phyloP scores from a whole-genome alignment of 2,329 filamentous ascomycete genomes.

The Pleomassaria siparia region DNA sequence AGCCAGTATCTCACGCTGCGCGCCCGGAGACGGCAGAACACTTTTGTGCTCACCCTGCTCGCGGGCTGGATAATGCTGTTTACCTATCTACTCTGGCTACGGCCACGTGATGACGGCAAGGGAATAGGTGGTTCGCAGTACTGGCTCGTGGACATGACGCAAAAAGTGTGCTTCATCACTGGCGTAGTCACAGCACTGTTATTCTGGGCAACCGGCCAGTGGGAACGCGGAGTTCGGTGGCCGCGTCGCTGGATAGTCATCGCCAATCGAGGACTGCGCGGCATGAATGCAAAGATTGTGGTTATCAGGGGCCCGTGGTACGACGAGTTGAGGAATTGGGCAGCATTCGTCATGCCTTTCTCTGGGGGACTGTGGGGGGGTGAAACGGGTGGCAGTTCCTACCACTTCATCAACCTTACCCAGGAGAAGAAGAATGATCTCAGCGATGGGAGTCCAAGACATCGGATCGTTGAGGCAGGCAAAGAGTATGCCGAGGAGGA shows the following conservation, averaged over 20 bases:
- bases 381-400: constrained; percentile 64
- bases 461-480: constrained; percentile 58
- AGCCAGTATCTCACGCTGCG: constrained; percentile 90
- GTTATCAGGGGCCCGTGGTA: constrained; percentile 81
- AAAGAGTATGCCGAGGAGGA: constrained; percentile 77
- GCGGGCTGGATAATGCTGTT: constrained; percentile 81
- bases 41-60: constrained; percentile 83
- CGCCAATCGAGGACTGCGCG: constrained; percentile 84
- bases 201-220: constrained; percentile 94
- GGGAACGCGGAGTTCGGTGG: constrained; percentile 94
- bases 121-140: constrained; percentile 93
- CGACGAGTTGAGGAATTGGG: constrained; percentile 71
- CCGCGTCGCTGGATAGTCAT: constrained; percentile 86
- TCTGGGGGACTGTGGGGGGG: constrained; percentile 46
- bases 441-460: constrained; percentile 24
- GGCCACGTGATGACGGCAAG: constrained; percentile 91
- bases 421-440: constrained; percentile 36
- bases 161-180: constrained; percentile 89
- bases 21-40: constrained; percentile 84
- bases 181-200: constrained; percentile 84
- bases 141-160: constrained; percentile 88
- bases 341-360: constrained; percentile 77
- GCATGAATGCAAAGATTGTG: constrained; percentile 96
- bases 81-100: constrained; percentile 86
- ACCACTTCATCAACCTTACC: constrained; percentile 72